A percentile compares a stretch with the other conserved stretches of the same genome.
These are phyloP conservation scores for Adansonia grandidieri DNA, from an alignment of 441 rosid species.

Conservation along the genomic window DNA sequence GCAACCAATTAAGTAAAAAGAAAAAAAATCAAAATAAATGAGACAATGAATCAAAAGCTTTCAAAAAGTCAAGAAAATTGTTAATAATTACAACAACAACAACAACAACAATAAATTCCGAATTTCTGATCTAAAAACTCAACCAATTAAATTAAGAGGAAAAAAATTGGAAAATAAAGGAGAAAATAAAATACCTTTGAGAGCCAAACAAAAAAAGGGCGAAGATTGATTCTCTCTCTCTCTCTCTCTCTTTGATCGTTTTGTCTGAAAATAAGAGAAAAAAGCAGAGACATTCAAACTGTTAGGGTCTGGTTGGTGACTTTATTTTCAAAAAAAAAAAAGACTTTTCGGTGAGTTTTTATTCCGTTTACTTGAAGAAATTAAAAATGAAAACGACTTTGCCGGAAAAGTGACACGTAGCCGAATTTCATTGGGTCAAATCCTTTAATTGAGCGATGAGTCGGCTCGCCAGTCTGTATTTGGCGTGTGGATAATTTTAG, in stretches of 20 bases:
- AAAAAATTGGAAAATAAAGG: not conserved
- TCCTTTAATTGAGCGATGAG: not conserved
- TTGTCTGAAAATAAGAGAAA: not conserved
- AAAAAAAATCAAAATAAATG: not conserved
- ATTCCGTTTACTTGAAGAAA: no score
- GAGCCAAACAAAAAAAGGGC: not conserved
- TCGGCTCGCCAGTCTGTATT: not conserved
- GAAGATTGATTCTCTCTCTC: not conserved
- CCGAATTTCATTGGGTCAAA: not conserved
- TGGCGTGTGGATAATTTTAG: not conserved
- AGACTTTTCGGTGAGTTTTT: not conserved
- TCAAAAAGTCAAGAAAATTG: not conserved
- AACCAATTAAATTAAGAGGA: not conserved
- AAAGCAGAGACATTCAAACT: not conserved
- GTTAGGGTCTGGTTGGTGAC: not conserved
- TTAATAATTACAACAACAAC: not conserved
- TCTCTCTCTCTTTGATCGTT: not conserved
- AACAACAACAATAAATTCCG: not conserved
- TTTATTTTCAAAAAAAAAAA: not conserved
- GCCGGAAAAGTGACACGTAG: not conserved
- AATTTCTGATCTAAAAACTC: conserved; percentile 8
- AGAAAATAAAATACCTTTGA: conserved; percentile 16
- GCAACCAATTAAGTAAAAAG: not conserved
- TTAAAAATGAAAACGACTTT: not conserved
- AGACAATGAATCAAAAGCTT: not conserved